These are phyloP conservation scores for Rhizophora mangle DNA, from an alignment of 345 rosid species.

Conservation along the genomic window DNA sequence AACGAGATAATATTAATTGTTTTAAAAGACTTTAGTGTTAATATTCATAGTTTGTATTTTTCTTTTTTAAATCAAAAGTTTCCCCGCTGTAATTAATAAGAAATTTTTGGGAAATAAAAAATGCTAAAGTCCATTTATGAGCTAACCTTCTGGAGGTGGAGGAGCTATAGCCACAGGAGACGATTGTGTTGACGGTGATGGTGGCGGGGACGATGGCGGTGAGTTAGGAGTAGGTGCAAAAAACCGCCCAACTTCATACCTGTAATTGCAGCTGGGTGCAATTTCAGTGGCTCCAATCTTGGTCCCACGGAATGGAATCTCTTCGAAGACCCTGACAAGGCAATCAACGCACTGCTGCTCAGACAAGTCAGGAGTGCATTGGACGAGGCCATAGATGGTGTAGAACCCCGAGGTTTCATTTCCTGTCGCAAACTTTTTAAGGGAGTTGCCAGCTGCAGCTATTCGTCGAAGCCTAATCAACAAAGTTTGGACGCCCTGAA, in stretches of 20 bases:
- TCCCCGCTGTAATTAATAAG: too few relatives aligned
- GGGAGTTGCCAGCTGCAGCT: slow-evolving; percentile 31
- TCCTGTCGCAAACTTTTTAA: slow-evolving; percentile 45
- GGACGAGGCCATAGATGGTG: slow-evolving; percentile 33
- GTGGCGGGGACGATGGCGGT: neutral
- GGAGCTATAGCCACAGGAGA: neutral
- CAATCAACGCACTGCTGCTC: slow-evolving; percentile 18
- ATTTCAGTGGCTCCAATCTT: neutral
- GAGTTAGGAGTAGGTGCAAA: neutral
- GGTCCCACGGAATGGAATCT: neutral
- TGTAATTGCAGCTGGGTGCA: neutral
- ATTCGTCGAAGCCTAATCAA: slow-evolving; percentile 17
- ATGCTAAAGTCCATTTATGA: too few relatives aligned
- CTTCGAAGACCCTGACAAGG: neutral
- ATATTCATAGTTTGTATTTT: too few relatives aligned
- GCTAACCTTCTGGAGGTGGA: neutral
- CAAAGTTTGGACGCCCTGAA: slow-evolving; percentile 9
- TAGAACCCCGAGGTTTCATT: neutral
- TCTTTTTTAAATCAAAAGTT: too few relatives aligned
- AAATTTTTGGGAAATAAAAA: too few relatives aligned
- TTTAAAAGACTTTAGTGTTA: too few relatives aligned
- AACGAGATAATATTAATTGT: too few relatives aligned
- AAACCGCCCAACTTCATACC: neutral
- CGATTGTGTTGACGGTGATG: neutral
- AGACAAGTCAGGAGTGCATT: slow-evolving; percentile 48